phyloP scores from a whole-genome alignment of 1,139 yeast genomes.

The Pichia terricola region DNA sequence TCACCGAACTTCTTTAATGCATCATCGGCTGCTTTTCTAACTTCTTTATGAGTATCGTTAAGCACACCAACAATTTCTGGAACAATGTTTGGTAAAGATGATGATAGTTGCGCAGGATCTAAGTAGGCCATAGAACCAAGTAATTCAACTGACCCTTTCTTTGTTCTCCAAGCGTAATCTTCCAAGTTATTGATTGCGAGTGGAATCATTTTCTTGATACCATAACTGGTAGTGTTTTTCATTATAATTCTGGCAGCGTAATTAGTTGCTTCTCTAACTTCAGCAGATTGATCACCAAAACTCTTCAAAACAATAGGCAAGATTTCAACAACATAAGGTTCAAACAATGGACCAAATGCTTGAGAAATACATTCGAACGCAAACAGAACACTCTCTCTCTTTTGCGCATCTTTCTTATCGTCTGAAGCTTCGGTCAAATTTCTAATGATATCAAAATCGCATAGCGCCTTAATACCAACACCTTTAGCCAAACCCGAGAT shows the following conservation, averaged over 20 bases:
- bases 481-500: constrained; percentile 91
- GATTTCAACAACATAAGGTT: constrained; percentile 87
- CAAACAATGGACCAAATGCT: constrained; percentile 67
- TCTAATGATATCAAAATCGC: constrained; percentile 70
- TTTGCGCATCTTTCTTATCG: constrained; percentile 64
- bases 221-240: constrained; percentile 87
- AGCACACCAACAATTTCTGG: constrained; percentile 95
- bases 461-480: constrained; percentile 67
- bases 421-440: constrained; percentile 78
- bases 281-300: constrained; percentile 76
- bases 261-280: constrained; percentile 84
- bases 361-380: constrained; percentile 79
- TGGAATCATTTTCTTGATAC: constrained; percentile 86
- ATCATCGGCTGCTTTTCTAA: constrained; percentile 87
- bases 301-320: constrained; percentile 72
- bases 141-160: constrained; percentile 92
- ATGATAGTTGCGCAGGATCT: constrained; percentile 88
- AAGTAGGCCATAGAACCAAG: constrained; percentile 97
- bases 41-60: constrained; percentile 94
- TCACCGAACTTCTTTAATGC: constrained; percentile 90
- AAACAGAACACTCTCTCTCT: constrained; percentile 83
- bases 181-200: constrained; percentile 79
- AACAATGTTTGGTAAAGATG: constrained; percentile 78
- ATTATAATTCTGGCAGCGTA: constrained; percentile 81
- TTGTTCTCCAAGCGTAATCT: constrained; percentile 91